A percentile compares a stretch with the other conserved stretches of the same genome.
phyloP scores from a whole-genome alignment of 305 asterid species.

The Lippia alba region DNA sequence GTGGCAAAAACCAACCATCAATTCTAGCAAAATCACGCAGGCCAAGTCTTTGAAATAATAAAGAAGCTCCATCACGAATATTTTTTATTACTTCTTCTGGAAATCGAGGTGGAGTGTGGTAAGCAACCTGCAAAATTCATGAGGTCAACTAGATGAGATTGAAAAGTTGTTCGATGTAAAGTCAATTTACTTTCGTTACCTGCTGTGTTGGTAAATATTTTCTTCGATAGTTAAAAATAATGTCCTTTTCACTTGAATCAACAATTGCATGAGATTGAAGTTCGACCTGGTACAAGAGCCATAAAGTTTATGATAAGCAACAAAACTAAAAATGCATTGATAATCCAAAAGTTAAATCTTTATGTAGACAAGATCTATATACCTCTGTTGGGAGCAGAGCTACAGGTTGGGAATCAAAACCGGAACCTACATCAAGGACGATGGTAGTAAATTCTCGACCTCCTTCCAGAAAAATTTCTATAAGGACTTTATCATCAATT shows the following conservation, averaged over 20 bases:
- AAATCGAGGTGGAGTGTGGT: slow-evolving; percentile 91
- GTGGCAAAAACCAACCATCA: slow-evolving; percentile 94
- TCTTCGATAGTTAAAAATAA: slow-evolving; percentile 77
- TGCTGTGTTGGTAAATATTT: slow-evolving; percentile 92
- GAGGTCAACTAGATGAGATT: not conserved
- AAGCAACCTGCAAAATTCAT: slow-evolving; percentile 64
- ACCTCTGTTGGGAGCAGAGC: slow-evolving; percentile 96
- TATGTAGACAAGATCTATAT: slow-evolving; percentile 19
- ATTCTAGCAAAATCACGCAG: slow-evolving; percentile 92
- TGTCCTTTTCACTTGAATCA: slow-evolving; percentile 70
- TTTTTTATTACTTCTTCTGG: slow-evolving; percentile 64
- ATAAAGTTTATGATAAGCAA: slow-evolving; percentile 15
- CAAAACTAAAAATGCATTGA: slow-evolving; percentile 8
- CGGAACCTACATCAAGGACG: slow-evolving; percentile 83
- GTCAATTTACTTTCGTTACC: slow-evolving; percentile 44
- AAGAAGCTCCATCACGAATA: slow-evolving; percentile 87
- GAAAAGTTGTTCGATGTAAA: not conserved
- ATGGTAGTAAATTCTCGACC: slow-evolving; percentile 91
- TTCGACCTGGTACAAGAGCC: slow-evolving; percentile 64
- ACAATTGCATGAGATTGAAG: slow-evolving; percentile 65
- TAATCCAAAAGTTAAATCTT: slow-evolving; percentile 16
- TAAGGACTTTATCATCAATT: slow-evolving; percentile 80
- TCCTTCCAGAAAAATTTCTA: slow-evolving; percentile 89
- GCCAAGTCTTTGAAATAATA: slow-evolving; percentile 75
- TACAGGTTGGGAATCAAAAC: slow-evolving; percentile 68